A percentile compares a stretch with the other conserved stretches of the same genome.
These are phyloP conservation scores for Purshia tridentata DNA, from an alignment of 306 rosid genomes.

Conservation along the genomic window DNA sequence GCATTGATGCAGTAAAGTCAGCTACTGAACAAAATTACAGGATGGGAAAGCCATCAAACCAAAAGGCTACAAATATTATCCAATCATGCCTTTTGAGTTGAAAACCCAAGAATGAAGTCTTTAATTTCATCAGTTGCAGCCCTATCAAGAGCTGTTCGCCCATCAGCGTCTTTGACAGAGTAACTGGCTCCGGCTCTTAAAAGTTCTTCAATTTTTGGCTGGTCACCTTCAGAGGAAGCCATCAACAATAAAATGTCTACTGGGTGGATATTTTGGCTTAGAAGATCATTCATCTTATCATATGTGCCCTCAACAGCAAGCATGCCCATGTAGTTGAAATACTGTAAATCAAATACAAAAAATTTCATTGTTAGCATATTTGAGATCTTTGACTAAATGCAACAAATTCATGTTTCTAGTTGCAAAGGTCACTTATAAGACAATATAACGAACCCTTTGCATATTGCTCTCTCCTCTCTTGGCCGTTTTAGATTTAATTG, in stretches of 20 bases:
- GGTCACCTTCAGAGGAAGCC: constrained; percentile 88
- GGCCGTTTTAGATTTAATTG: neutral
- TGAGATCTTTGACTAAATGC: constrained; percentile 9
- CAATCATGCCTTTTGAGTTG: constrained; percentile 62
- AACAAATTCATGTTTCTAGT: neutral
- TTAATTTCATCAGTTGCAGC: constrained; percentile 60
- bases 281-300: constrained; percentile 88
- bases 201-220: constrained; percentile 88
- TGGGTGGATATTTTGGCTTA: constrained; percentile 76
- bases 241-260: constrained; percentile 77
- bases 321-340: constrained; percentile 99
- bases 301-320: constrained; percentile 94
- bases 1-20: neutral
- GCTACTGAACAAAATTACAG: neutral
- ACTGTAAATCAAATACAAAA: constrained; percentile 40
- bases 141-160: constrained; percentile 74
- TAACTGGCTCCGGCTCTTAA: constrained; percentile 85
- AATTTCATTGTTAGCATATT: neutral
- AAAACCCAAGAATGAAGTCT: constrained; percentile 69
- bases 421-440: neutral
- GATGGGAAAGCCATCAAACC: too few relatives aligned
- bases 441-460: neutral
- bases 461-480: neutral
- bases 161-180: constrained; percentile 65
- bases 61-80: neutral